Evolutionary conservation across 2,329 filamentous ascomycete species (phyloP).

Genomic region (Zymoseptoria passerinii): DNA sequence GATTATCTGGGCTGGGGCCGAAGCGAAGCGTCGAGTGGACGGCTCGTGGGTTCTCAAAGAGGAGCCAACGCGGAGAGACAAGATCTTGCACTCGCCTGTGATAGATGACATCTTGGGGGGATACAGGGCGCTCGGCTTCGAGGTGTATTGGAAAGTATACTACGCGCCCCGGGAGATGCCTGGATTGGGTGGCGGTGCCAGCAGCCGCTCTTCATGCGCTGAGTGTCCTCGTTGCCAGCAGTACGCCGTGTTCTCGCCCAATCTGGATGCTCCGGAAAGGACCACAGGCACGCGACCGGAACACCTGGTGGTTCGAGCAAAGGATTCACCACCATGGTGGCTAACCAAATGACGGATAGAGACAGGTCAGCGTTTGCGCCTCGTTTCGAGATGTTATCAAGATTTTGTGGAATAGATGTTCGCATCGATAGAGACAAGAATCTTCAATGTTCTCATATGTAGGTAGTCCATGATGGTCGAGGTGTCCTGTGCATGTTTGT

Average conservation of each 20-base stretch:
- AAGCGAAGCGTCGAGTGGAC: neutral
- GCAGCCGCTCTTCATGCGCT: neutral
- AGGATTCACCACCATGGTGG: neutral
- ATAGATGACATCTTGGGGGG: neutral
- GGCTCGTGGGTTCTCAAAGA: neutral
- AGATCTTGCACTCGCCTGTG: neutral
- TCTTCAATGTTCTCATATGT: no score
- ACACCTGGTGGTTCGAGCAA: neutral
- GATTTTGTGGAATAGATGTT: no score
- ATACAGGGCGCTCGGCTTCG: neutral
- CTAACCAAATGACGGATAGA: no score
- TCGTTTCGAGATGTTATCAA: no score
- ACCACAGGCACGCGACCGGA: neutral
- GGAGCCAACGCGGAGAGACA: neutral
- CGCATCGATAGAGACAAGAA: no score
- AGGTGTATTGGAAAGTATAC: neutral
- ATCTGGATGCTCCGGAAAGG: neutral
- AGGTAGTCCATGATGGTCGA: no score
- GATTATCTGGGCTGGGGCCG: neutral
- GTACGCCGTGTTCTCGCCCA: neutral
- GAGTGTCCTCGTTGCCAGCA: neutral
- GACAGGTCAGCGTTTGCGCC: no score
- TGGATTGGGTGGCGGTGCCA: neutral
- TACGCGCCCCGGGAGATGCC: neutral
- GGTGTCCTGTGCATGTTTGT: no score